Evolutionary conservation across 2,329 filamentous ascomycete genomes (phyloP), one percentile per base, ranked within the genome.

Genomic region (Plenodomus tracheiphilus): DNA sequence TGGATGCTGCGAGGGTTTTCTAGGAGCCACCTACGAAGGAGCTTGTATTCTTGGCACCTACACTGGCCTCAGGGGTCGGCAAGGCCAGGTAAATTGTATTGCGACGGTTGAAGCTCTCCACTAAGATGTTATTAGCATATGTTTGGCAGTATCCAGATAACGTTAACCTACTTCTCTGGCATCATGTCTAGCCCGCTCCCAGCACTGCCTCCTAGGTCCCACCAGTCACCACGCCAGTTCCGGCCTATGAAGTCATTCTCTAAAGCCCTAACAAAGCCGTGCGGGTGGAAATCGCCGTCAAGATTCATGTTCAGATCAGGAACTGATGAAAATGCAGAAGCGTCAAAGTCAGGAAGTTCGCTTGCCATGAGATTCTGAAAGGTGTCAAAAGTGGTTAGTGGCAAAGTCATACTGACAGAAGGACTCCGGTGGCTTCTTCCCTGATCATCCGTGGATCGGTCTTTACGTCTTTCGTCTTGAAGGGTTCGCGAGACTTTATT

Each of bases 191-290:
- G 42, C 2, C 21, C 16, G 9, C 40, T 45, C 18, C 47, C 43
- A n/a, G 43, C 39, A 10, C 46, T 43, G 22, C 54, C 46, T 19
- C 49, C 47, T 22, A 61, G 51, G 50, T 69, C 62, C 66, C 64
- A 69, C 64, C 62, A 66, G 16, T 49, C 42, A 20, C 60, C 56
- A 39, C 65, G 54, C 65, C 65, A 69, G 19, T 65, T 69, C 11
- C 59, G 46, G 9, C 52, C 52, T n/a, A 64, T 57, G 25, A 68
- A 59, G 20, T 68, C 65, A n/a, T 50, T 66, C 32, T 69, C 66
- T 22, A 69, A 39, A 1, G 65, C 65, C 6, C 66, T 43, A 2
- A 69, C 60, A 17, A 64, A 64, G 2, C 53, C 58, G 3, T 61
- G 47, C 6, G 65, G 58, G 39, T 67, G 57, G n/a, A 59, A 53